Evolutionary conservation across 495 filamentous ascomycete species (phyloP), one percentile per base, ranked within the genome.

Genomic region (Xylaria scruposa): DNA sequence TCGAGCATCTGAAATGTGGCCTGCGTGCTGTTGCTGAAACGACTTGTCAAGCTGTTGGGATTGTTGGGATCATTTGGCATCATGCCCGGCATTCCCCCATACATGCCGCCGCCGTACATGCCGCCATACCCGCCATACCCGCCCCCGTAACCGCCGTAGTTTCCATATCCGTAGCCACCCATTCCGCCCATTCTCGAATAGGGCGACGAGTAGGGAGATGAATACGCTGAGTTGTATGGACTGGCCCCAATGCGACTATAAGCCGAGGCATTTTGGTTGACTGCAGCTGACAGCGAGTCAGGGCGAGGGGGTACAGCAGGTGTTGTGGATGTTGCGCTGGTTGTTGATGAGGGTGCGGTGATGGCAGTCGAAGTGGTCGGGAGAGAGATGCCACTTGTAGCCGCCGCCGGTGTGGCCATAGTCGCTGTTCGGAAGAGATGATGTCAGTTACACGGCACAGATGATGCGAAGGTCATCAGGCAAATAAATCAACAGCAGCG

Each of bases 1-100:
- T 99, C 97, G 51, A 99, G 94, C 86, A 98, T 93, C 86, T 98
- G 96, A 78, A 99, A 99, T 1, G 97, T 98, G n/a, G 95, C 92
- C 74, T 95, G 93, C 0, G 97, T 99, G 82, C 90, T 95, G 77
- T 94, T 93, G 76, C 88, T 91, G 83, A 98, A 97, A 24, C 91
- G 91, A 77, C 95, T 91, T 21, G 94, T 97, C 76, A 99, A 83
- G 82, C 94, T 97, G 76, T 94, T 94, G 9, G 94, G 93, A 77
- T 98, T 94, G 81, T 97, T 97, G 19, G 93, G 93, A 82, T 96
- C 92, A 71, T 80, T 84, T 4, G 82, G 84, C 84, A 88, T 86
- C 84, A 90, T 89, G 24, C 88, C 88, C 6, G 85, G 83, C 86
- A 90, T 88, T 49, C 89, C 90, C 10, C 91, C 90, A 72, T 91